These are phyloP conservation scores for Yarrowia hollandica DNA, from an alignment of 805 yeast genomes.

Conservation along the genomic window DNA sequence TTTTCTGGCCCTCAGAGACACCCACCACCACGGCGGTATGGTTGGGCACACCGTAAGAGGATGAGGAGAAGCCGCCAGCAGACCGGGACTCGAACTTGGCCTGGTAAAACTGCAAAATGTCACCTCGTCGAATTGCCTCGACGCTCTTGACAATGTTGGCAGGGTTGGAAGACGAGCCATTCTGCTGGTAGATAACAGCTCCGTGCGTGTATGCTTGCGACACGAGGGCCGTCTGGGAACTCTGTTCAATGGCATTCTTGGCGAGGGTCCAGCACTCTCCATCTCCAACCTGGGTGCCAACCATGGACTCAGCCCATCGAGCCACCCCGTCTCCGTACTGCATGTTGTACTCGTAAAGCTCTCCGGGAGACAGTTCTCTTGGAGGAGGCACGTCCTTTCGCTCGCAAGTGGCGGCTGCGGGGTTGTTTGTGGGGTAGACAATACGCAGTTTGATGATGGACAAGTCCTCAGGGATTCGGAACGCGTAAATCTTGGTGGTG, in stretches of 20 bases:
- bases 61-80: conserved; percentile 32
- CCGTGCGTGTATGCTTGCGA: conserved; percentile 41
- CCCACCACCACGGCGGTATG: conserved; percentile 42
- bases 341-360: conserved; percentile 36
- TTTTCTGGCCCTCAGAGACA: conserved; percentile 33
- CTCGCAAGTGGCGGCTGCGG: conserved; percentile 44
- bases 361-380: conserved; percentile 37
- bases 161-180: conserved; percentile 30
- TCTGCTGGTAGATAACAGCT: conserved; percentile 35
- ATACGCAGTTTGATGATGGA: conserved; percentile 39
- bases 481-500: conserved; percentile 34
- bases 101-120: conserved; percentile 41
- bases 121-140: conserved; percentile 42
- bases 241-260: conserved; percentile 40
- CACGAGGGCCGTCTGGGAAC: conserved; percentile 36
- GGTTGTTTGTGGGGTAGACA: conserved; percentile 40
- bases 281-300: conserved; percentile 41
- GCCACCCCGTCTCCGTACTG: conserved; percentile 42
- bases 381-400: conserved; percentile 47
- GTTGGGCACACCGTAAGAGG: conserved; percentile 40
- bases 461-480: conserved; percentile 40
- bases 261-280: conserved; percentile 48
- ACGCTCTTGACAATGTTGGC: conserved; percentile 29
- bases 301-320: conserved; percentile 40
- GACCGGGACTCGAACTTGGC: conserved; percentile 36